A percentile compares a stretch with the other conserved stretches of the same genome.
phyloP scores from a whole-genome alignment of 164 flowering plant species.

The Tetrastigma voinierianum region DNA sequence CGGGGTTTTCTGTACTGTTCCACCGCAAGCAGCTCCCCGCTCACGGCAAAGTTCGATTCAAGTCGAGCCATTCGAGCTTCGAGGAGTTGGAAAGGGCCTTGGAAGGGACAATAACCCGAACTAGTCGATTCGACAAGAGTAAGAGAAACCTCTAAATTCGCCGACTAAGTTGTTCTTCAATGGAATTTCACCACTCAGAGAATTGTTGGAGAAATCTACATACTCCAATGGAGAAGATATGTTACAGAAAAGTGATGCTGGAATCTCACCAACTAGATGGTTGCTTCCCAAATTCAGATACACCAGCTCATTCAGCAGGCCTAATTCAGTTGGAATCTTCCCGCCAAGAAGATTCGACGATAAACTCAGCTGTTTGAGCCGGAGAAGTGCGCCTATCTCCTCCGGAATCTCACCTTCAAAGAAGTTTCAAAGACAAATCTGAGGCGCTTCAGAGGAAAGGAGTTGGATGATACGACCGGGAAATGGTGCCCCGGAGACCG shows the following conservation, averaged over 20 bases:
- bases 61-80: constrained; percentile 77
- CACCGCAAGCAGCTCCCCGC: constrained; percentile 68
- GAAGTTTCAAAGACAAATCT: constrained; percentile 67
- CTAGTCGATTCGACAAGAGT: constrained; percentile 76
- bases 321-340: constrained; percentile 52
- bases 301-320: constrained; percentile 40
- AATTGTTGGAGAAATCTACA: constrained; percentile 81
- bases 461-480: constrained; percentile 55
- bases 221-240: constrained; percentile 52
- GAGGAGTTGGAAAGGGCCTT: constrained; percentile 61
- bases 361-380: constrained; percentile 59
- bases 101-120: constrained; percentile 74
- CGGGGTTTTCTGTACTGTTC: constrained; percentile 50
- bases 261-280: constrained; percentile 52
- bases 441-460: constrained; percentile 51
- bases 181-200: constrained; percentile 66
- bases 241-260: constrained; percentile 62
- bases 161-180: constrained; percentile 39
- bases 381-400: constrained; percentile 49
- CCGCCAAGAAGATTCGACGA: constrained; percentile 64
- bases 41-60: constrained; percentile 59
- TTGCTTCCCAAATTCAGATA: constrained; percentile 76
- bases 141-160: constrained; percentile 62
- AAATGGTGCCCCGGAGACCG: constrained; percentile 60
- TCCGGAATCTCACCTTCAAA: constrained; percentile 64